These are phyloP conservation scores for Mycena galopus DNA, from an alignment of 768 basidiomycete genomes.

Conservation along the genomic window DNA sequence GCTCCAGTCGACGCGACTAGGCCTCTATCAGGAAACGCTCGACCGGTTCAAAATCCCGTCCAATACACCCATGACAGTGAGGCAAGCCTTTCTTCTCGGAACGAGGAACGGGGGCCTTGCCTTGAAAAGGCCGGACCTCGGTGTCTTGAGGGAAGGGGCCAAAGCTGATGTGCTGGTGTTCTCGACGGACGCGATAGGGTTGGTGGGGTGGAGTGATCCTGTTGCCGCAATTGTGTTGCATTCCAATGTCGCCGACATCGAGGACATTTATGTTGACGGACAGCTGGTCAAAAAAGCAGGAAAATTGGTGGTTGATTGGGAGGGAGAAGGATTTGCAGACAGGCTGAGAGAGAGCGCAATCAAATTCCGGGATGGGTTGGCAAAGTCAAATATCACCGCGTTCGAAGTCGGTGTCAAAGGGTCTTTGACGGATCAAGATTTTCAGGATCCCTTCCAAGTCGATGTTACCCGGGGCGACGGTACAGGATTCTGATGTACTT, in stretches of 20 bases:
- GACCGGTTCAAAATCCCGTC: constrained; percentile 17
- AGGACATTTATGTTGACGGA: constrained; percentile 21
- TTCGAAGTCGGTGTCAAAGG: constrained; percentile 22
- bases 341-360: constrained; percentile 8
- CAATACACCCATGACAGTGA: constrained; percentile 23
- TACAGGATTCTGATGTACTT: constrained; percentile 24
- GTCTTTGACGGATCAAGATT: no score
- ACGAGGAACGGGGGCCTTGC: constrained; percentile 30
- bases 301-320: constrained; percentile 25
- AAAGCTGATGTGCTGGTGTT: no score
- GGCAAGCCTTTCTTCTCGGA: constrained; percentile 25
- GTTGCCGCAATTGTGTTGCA: constrained; percentile 25
- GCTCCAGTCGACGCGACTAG: constrained; percentile 20
- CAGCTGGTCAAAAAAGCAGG: constrained; percentile 13
- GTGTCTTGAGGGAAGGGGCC: constrained; percentile 16
- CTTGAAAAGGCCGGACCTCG: constrained; percentile 24
- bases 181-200: constrained; percentile 15
- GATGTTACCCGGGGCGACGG: constrained; percentile 22
- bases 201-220: constrained; percentile 28
- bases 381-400: constrained; percentile 14
- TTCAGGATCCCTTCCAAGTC: constrained; percentile 22
- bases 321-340: constrained; percentile 17
- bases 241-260: constrained; percentile 28
- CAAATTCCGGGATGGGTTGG: constrained; percentile 24
- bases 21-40: constrained; percentile 15